Evolutionary conservation across 2,329 filamentous ascomycete genomes (phyloP), one percentile per base, ranked within the genome.

Genomic region (Colletotrichum sublineola): DNA sequence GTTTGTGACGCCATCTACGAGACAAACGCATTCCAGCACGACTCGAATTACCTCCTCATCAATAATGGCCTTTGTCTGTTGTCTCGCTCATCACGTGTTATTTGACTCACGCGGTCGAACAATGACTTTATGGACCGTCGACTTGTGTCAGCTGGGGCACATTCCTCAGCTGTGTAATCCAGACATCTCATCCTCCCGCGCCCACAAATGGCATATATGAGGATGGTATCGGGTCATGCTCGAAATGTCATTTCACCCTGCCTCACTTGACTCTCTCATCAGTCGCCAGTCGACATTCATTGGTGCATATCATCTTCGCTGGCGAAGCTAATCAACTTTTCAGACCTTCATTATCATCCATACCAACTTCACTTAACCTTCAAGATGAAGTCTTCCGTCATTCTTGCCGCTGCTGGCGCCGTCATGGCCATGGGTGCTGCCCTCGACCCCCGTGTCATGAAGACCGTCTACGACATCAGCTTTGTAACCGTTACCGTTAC

Each of bases 311-410:
- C 62, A 29, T 46, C 72, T 74, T 74, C 72, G 70, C 70, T 14
- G 69, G 73, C 69, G 67, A 75, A 71, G 67, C 72, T 75, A 67
- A 75, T 58, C 48, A 55, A 74, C 70, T 52, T 68, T 70, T 60
- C 20, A 76, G 71, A 71, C 46, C 33, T 52, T 65, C 58, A 67
- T 44, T 46, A 9, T 66, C 36, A 56, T 67, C 48, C 50, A 61
- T 33, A 62, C 52, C 57, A 56, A 69, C 65, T 64, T n/a, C 20
- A 44, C 55, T 33, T 46, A 52, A 38, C 33, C 24, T 15, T 71
- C 80, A 86, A 79, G 74, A 89, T 89, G 87, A 88, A 86, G 83
- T 80, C 83, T 58, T 86, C 86, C 61, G 72, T 85, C 68, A 79
- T 85, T 75, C 79, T 89, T 75, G 80, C 81, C 75, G 80, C 82